Evolutionary conservation across 2,329 filamentous ascomycete genomes (phyloP), one percentile per base, ranked within the genome.

Genomic region (Mycosphaerella sp.): DNA sequence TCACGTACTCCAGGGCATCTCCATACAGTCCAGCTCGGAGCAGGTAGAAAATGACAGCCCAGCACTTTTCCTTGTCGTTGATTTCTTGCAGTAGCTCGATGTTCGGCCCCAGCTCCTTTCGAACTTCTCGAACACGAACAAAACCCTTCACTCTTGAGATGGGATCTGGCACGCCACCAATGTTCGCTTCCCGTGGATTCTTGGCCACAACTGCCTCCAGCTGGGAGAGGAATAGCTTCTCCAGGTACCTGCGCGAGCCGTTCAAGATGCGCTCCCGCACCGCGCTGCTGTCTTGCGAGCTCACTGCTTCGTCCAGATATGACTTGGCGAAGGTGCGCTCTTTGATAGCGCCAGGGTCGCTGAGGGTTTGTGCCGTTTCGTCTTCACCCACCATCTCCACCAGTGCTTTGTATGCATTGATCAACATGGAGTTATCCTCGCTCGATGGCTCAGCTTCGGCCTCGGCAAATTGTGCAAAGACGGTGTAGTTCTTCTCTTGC

Each of bases 1-100:
- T 85, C 54, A 97, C 89, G 69, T 96, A 98, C 59, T 87, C 80
- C 31, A 87, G 84, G 12, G 92, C 92, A 70, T 97, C 92, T 12
- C 80, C 79, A 49, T 93, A 79, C 61, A 95, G 85, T 47, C 93
- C 93, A 58, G 86, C 86, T 44, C 93, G 84, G 23, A 98, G 76
- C 40, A 97, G 80, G 71, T 89, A 97, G 74, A 95, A 98, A 43
- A 98, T 84, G 47, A 96, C 80, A 42, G 91, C 90, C 93, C 93
- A 98, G 59, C 91, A 86, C 66, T 86, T 93, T 68, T 95, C 91
- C 68, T 95, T 90, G 41, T 84, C 71, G 31, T 72, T 83, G 45
- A 91, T 80, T 69, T 84, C 82, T 70, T 95, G 89, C 45, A 96
- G 77, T 10, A 64, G 48, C 60, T 92, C 84, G 4, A 85, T 82